Conservation (phyloP, 2,329 filamentous ascomycete genomes). For the Thermoascus crustaceus region DNA sequence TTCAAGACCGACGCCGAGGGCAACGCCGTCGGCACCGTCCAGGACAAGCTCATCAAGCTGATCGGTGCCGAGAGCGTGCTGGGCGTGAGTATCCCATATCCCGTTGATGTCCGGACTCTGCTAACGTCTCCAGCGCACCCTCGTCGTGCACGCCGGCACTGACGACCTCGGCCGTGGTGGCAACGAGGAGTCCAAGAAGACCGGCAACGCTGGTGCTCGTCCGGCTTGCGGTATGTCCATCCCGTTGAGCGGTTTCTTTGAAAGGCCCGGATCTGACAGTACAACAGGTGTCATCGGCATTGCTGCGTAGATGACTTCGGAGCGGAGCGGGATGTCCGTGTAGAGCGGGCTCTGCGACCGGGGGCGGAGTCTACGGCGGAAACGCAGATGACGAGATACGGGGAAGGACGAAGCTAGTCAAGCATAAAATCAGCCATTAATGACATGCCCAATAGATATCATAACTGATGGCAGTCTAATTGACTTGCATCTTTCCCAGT, state of each 20-base stretch:
- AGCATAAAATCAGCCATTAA: no score
- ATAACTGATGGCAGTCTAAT: no score
- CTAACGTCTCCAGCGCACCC: conserved; percentile 60
- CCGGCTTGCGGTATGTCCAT: conserved; percentile 77
- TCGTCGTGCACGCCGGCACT: conserved; percentile 90
- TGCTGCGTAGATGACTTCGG: conserved; percentile 51
- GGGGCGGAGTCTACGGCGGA: no score
- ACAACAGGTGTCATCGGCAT: conserved; percentile 75
- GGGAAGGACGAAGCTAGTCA: no score
- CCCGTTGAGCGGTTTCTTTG: neutral
- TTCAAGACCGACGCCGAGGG: conserved; percentile 90
- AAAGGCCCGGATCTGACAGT: conserved; percentile 3
- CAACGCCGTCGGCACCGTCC: conserved; percentile 71
- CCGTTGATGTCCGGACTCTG: conserved; percentile 1
- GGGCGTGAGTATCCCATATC: conserved; percentile 62
- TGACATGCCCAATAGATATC: no score
- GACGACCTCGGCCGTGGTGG: conserved; percentile 92
- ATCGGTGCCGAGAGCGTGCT: conserved; percentile 93
- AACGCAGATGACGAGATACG: no score
- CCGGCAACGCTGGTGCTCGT: conserved; percentile 85
- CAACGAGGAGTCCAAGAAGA: conserved; percentile 95
- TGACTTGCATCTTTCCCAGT: no score
- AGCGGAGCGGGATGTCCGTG: no score
- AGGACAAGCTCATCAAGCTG: conserved; percentile 83
- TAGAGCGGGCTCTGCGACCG: no score